phyloP scores from a whole-genome alignment of 1,284 basidiomycete species.

The Erythrobasidium hasegawianum region DNA sequence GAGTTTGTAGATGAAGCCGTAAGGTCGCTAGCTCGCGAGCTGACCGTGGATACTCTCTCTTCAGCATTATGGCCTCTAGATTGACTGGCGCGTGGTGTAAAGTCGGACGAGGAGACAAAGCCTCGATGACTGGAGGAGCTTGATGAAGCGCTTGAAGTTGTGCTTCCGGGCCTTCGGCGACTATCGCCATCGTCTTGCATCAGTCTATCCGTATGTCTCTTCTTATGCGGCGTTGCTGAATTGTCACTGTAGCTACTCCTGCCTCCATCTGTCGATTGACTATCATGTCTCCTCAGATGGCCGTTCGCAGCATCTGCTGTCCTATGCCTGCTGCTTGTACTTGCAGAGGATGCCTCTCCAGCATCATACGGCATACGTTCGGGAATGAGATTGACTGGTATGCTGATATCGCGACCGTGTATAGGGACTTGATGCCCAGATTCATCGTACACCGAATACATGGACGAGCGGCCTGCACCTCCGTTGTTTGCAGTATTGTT shows the following conservation, averaged over 20 bases:
- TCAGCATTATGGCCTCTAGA: not conserved
- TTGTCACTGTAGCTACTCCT: not conserved
- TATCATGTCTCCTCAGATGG: conserved; percentile 11
- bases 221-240: conserved; percentile 1
- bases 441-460: not conserved
- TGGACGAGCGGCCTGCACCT: not conserved
- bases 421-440: not conserved
- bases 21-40: not conserved
- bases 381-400: conserved; percentile 28
- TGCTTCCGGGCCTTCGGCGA: not conserved
- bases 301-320: conserved; percentile 5
- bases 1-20: conserved; percentile 1
- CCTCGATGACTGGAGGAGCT: not conserved
- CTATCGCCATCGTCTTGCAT: not conserved
- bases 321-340: conserved; percentile 8
- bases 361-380: conserved; percentile 25
- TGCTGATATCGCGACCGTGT: conserved; percentile 17
- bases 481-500: not conserved
- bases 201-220: conserved; percentile 2
- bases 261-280: conserved; percentile 16
- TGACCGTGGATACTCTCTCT: not conserved
- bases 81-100: not conserved
- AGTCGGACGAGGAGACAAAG: not conserved
- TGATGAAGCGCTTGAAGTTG: not conserved
- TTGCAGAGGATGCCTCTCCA: not conserved